These are phyloP conservation scores for Clausena lansium DNA, from an alignment of 345 rosid species.

Conservation along the genomic window DNA sequence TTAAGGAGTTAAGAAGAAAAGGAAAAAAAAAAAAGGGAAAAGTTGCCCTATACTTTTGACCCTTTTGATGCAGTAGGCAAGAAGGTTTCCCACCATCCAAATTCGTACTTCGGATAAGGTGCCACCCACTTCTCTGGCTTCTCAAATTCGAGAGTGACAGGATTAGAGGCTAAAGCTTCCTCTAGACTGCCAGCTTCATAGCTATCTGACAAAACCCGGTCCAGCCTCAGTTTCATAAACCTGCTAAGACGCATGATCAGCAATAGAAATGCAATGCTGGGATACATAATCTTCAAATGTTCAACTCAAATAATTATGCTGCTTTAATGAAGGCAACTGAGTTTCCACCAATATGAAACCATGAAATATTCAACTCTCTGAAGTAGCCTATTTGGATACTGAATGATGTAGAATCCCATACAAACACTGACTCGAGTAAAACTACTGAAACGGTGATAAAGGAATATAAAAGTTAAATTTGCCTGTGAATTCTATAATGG, in stretches of 20 bases:
- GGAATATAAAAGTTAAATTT: neutral
- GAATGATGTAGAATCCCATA: too few relatives aligned
- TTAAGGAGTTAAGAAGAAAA: too few relatives aligned
- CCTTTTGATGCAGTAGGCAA: slow-evolving; percentile 53
- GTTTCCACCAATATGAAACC: neutral
- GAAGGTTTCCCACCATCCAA: slow-evolving; percentile 93
- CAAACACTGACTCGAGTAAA: neutral
- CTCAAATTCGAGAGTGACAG: slow-evolving; percentile 61
- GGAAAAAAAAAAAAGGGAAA: slow-evolving; percentile 13
- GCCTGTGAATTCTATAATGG: too few relatives aligned
- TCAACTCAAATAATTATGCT: neutral
- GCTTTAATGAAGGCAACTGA: neutral
- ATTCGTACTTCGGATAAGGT: slow-evolving; percentile 87
- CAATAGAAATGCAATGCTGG: slow-evolving; percentile 5
- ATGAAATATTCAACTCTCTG: neutral
- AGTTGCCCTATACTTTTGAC: slow-evolving; percentile 43
- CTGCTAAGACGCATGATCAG: slow-evolving; percentile 37
- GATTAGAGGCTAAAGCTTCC: slow-evolving; percentile 83
- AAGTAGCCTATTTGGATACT: too few relatives aligned
- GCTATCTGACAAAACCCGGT: slow-evolving; percentile 77
- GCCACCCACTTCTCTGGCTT: slow-evolving; percentile 90
- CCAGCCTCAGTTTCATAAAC: slow-evolving; percentile 95
- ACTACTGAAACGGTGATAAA: neutral
- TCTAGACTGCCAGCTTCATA: slow-evolving; percentile 64
- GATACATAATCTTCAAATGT: neutral